A percentile compares a stretch with the other conserved stretches of the same genome.
Conservation (phyloP, 1,139 yeast genomes). For the Scheffersomyces titani region DNA sequence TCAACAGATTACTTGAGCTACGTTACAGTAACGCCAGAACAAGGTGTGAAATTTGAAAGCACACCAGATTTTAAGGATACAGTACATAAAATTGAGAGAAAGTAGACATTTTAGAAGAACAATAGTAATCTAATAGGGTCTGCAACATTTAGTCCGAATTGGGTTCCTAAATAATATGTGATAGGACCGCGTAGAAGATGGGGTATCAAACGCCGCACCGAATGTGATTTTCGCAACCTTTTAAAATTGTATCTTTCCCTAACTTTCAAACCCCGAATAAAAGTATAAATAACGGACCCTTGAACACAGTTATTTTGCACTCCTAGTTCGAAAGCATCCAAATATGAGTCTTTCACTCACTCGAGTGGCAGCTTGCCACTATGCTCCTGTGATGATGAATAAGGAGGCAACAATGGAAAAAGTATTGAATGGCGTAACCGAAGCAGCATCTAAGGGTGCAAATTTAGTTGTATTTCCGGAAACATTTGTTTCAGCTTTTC, state of each 20-base stretch:
- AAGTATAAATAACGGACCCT: neutral
- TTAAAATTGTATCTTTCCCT: neutral
- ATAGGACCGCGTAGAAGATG: neutral
- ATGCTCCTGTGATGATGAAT: neutral
- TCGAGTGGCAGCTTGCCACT: neutral
- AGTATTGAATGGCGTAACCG: neutral
- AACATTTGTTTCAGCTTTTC: neutral
- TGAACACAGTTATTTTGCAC: neutral
- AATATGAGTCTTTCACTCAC: neutral
- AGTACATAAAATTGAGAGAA: conserved; percentile 27
- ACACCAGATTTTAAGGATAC: conserved; percentile 45
- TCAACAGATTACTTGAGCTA: conserved; percentile 49
- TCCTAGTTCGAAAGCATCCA: neutral
- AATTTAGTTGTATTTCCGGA: neutral
- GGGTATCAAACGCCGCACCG: neutral
- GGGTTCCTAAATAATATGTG: too few relatives aligned
- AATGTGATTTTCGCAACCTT: neutral
- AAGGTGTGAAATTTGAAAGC: conserved; percentile 39
- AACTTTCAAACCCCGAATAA: neutral
- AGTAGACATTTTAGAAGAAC: neutral
- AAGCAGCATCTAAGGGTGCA: neutral
- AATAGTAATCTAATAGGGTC: neutral
- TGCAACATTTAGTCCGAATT: neutral
- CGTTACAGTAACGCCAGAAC: conserved; percentile 42
- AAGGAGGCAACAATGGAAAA: neutral